Evolutionary conservation across 2,329 filamentous ascomycete genomes (phyloP), one percentile per base, ranked within the genome.

Genomic region (Byssothecium circinans): DNA sequence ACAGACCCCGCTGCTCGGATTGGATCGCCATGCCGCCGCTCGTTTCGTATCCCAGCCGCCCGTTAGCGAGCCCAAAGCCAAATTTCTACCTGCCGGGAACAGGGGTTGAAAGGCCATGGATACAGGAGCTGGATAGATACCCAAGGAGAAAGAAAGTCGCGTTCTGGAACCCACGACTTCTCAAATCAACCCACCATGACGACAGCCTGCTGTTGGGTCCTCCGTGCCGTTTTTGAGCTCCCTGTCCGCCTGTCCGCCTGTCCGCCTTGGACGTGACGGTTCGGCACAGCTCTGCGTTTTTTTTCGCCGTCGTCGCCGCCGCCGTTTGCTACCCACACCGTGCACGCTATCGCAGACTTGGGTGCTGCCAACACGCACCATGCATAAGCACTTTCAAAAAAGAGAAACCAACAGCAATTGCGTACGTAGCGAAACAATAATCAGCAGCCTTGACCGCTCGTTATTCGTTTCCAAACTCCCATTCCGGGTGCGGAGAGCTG

Each of bases 21-120:
- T 41, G 15, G 17, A 52, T 45, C 29, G 30, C 42, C 45, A 35
- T 43, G 38, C 41, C 43, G 41, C 33, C 19, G 32, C 22, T 38
- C 17, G 22, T 34, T 48, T 27, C n/a, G 48, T 49, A 53, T 53
- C 45, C 41, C 52, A 48, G 55, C 50, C 56, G 50, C 50, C 48
- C 38, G 57, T 58, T 51, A 59, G 45, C 53, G 50, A 56, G 46
- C 48, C 49, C 52, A 53, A 54, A 53, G 53, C 58, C 56, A 60
- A 57, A 57, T 54, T 60, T 54, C 8, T 27, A 18, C 17, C 8
- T 50, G 53, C 57, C 59, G 65, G 66, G 61, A 54, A 52, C 42
- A 48, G 52, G 53, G 51, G 14, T 32, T 25, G n/a, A n/a, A n/a
- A n/a, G n/a, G 23, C 23, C 23, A 25, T 10, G 23, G 10, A 25